Conservation (phyloP, 371 early-diverging fungal species). For the Lichtheimia ornata region DNA sequence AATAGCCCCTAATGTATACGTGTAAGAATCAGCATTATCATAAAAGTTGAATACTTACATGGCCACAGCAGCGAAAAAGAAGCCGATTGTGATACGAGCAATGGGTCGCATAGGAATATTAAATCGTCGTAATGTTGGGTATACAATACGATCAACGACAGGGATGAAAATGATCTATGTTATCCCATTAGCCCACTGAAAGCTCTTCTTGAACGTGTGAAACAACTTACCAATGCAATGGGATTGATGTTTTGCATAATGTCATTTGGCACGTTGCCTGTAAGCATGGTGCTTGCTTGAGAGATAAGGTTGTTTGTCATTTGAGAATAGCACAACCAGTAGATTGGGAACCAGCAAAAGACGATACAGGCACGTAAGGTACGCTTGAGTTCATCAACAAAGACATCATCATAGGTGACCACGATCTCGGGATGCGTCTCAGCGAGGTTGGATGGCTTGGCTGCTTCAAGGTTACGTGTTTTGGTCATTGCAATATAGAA, state of each 20-base stretch:
- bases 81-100: slow-evolving; percentile 70
- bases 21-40: neutral
- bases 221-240: slow-evolving; percentile 27
- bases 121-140: slow-evolving; percentile 62
- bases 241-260: slow-evolving; percentile 67
- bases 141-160: slow-evolving; percentile 66
- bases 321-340: slow-evolving; percentile 80
- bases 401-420: slow-evolving; percentile 70
- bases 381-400: slow-evolving; percentile 70
- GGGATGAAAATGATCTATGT: slow-evolving; percentile 62
- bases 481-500: neutral
- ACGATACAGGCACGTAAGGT: slow-evolving; percentile 71
- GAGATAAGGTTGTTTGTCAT: slow-evolving; percentile 78
- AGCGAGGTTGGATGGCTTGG: slow-evolving; percentile 43
- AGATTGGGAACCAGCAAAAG: slow-evolving; percentile 77
- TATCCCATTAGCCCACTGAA: no score
- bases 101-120: slow-evolving; percentile 68
- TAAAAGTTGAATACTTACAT: slow-evolving; percentile 32
- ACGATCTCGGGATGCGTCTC: slow-evolving; percentile 28
- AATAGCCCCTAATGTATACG: slow-evolving; percentile 33
- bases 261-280: slow-evolving; percentile 65
- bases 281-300: slow-evolving; percentile 67
- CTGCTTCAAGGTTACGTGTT: slow-evolving; percentile 22
- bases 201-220: no score
- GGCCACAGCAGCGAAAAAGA: slow-evolving; percentile 60